A percentile compares a stretch with the other conserved stretches of the same genome.
Conservation (phyloP, 1,284 basidiomycete genomes). For the Pterulicium gracile region DNA sequence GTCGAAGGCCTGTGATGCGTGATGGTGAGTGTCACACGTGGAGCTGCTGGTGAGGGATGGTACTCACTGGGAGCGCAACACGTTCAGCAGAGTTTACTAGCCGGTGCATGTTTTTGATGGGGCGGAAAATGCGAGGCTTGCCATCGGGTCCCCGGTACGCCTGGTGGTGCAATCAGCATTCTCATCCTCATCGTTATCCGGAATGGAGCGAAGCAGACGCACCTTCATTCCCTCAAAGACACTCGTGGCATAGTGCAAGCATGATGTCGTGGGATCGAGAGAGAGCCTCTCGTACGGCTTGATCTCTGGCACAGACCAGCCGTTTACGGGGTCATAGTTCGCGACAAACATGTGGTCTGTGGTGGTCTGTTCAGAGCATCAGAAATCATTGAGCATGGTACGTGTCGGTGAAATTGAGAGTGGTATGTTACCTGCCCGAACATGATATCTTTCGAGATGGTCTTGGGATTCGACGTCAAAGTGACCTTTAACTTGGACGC, state of each 20-base stretch:
- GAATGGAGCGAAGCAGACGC: constrained; percentile 7
- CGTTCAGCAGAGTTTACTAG: constrained; percentile 51
- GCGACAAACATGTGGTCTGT: constrained; percentile 79
- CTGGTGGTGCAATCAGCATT: constrained; percentile 20
- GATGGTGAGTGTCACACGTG: too few species aligned
- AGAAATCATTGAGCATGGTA: too few species aligned
- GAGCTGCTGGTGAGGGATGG: neutral
- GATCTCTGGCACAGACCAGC: constrained; percentile 78
- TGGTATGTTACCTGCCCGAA: neutral
- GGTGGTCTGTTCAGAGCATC: constrained; percentile 32
- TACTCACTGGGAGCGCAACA: constrained; percentile 52
- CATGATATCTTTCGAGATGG: neutral
- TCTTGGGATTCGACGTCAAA: neutral
- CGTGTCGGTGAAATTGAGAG: too few species aligned
- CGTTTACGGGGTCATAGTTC: constrained; percentile 48
- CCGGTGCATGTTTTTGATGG: constrained; percentile 73
- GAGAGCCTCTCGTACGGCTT: constrained; percentile 64
- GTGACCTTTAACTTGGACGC: neutral
- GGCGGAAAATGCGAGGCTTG: constrained; percentile 63
- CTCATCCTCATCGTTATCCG: neutral
- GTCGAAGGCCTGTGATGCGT: constrained; percentile 46
- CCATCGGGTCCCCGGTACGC: constrained; percentile 66
- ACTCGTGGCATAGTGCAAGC: constrained; percentile 68
- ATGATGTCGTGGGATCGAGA: constrained; percentile 67
- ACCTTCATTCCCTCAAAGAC: constrained; percentile 89